Base-by-base conservation (phyloP, 202 grass and related monocot genomes). In the Hordeum pubiflorum region DNA sequence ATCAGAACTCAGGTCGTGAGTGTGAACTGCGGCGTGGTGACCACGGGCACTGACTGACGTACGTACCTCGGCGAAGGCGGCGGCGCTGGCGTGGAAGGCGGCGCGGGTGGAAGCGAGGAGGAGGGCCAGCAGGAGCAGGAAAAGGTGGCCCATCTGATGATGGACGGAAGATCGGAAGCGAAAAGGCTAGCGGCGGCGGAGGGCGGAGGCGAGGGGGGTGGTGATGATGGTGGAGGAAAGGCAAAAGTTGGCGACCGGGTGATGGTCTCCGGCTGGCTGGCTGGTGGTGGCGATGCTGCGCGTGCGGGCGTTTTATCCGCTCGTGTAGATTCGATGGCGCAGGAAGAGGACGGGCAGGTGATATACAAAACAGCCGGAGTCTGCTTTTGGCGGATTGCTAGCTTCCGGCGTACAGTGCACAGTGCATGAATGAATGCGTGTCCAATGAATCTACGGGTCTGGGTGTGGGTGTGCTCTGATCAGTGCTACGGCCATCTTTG, bases 251-350 rank as follows among this genome's bases (percentile, higher is more conserved):
- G 77, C 56, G 58, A 78, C 46, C 82, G 43, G 81, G 64, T 7
- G 73, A 4, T 31, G 18, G 57, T 39, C 59, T 60, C 54, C 39
- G 73, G 21, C 17, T 6, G 1, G 21, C 17, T 6, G 1, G 4
- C 44, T 63, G 4, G 37, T 13, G 40, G 76, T 54, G 4, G 71
- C 38, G 0, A 15, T 15, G 29, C 24, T 26, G 71, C 57, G 66
- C 83, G 82, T 73, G 87, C 78, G 78, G 72, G 36, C 87, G 77
- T 78, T 86, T 89, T 89, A 82, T 89, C 81, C 75, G 68, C 46
- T 68, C 24, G 40, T 18, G 70, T 4, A 26, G 83, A 83, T 86
- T 89, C 79, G 4, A 32, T 32, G 31, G 39, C 59, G 39, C 39
- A 40, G 79, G 61, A 79, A 75, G 79, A 79, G 14, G 83, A 89